Evolutionary conservation across 2,329 filamentous ascomycete genomes (phyloP), one percentile per base, ranked within the genome.

Genomic region (Epichloe coenophiala): DNA sequence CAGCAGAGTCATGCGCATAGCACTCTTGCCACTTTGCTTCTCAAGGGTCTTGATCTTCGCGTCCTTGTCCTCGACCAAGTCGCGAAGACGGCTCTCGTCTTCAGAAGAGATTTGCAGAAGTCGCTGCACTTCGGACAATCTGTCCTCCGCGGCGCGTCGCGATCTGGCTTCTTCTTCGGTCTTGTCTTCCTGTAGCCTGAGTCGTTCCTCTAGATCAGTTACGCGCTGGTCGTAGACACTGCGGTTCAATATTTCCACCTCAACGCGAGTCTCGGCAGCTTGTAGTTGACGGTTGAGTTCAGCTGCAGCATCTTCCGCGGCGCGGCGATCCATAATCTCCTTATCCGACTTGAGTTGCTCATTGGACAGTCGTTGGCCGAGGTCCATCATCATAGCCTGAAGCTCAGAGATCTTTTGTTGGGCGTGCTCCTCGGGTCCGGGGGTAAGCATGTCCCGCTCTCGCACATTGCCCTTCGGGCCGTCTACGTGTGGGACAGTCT

Each of bases 61-160:
- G 15, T 88, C 79, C 57, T 78, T 82, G 58, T 88, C 82, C 41
- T 87, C 82, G 45, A 84, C 68, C 39, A 78, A 75, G 52, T 83
- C 76, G 27, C 81, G 75, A 5, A 90, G 75, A 49, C 83, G 77
- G 55, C 76, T 76, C 56, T 86, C 83, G 61, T 89, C 84, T 60
- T 88, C 83, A n/a, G 84, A 78, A 5, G 84, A 78, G 55, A 81
- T 76, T 52, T 80, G 77, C 27, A 88, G 73, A 21, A 84, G 74
- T 50, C 81, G 75, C 64, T 89, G 83, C n/a, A 82, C 74, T 61
- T 90, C 84, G 5, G 82, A 77, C 13, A 88, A 70, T 53, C 79
- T 78, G 60, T 90, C 86, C 62, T 90, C 85, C 1, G 83, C 82
- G 36, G 79, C 74, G 49, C 84, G 77, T 52, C 85, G 79, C 45